Base-by-base conservation (phyloP, 73 alveolate species). In the Chromera velia region DNA sequence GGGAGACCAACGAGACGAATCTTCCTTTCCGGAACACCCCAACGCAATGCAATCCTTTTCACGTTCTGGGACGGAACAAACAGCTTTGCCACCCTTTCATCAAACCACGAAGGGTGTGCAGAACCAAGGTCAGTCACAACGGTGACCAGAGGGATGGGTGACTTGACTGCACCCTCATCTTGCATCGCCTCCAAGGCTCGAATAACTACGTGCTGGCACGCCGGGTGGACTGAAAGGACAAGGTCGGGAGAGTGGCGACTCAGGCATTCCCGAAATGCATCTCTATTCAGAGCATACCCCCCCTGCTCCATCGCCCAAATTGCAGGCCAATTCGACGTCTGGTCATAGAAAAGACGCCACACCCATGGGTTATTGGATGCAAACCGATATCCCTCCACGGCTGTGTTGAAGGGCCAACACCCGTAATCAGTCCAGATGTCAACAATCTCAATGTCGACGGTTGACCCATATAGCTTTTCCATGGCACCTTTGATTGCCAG, bases 81-180 rank as follows among this genome's bases (percentile, higher is more conserved):
- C 31, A 28, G 29, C 7, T 28, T 45, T 31, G 29, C 74, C 31
- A 34, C 74, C 22, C 33, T 48, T 31, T 45, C 49, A 30, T 68
- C 49, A 31, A 68, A 68, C 74, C 74, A 68, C 47, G 33, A 29
- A 0, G 74, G 74, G 32, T 68, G 74, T 22, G 74, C 74, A 22
- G 48, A 28, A 9, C 74, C 74, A 0, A 68, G 74, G 33, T 68
- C 74, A 4, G 74, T 68, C 48, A 68, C 74, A 30, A 68, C 74
- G 18, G 74, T 68, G 18, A 68, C 74, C 49, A 68, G 32, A 18
- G 74, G 74, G 33, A 31, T 68, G 74, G 30, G 45, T 10, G 18
- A 31, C 17, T 48, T 68, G 6, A 33, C 47, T 19, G 29, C 49
- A 13, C 74, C 49, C 22, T 7, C 13, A 0, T 34, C 48, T 19